Evolutionary conservation across 108 stramenopile species (phyloP), one percentile per base, ranked within the genome.

Genomic region (Cylindrotheca closterium): DNA sequence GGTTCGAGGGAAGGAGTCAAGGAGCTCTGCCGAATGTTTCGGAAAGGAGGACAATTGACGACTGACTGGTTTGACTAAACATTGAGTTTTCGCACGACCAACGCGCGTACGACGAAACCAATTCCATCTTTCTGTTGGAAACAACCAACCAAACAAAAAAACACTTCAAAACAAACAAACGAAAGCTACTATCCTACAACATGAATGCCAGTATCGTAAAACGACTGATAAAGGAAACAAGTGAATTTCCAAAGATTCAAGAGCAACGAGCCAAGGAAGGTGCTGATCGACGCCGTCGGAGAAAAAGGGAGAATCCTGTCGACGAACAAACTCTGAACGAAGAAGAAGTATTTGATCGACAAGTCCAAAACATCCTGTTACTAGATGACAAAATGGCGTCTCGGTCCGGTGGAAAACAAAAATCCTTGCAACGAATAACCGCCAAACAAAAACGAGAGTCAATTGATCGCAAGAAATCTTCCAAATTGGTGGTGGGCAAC

Each of bases 201-300:
- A 71, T 71, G 70, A 63, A 61, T 17, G 27, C 53, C 45, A 62
- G 54, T 33, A 10, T 63, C 24, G 55, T 71, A 45, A 53, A 62
- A 63, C 42, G 55, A 26, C 33, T 71, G 24, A 32, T 71, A 0
- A 54, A 71, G 31, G 55, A 71, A 42, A 63, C 61, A 4, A 19
- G n/a, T 21, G 30, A 34, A 0, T 19, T 46, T 30, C 30, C 5
- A 25, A 23, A 47, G 1, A 29, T n/a, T n/a, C n/a, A n/a, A n/a
- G n/a, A n/a, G n/a, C n/a, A 27, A 1, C 31, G n/a, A 0, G 12
- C 58, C 31, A 23, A 47, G 42, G 45, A 54, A 4, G 52, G 18
- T 18, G 27, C 15, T 22, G 51, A 32, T 18, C 15, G 2, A 49
- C 32, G 17, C 50, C 22, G 21, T n/a, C 1, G 1, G 37, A 4